A percentile compares a stretch with the other conserved stretches of the same genome.
Evolutionary conservation across 768 basidiomycete genomes (phyloP).

Genomic region (Symmetrospora coprosmae): DNA sequence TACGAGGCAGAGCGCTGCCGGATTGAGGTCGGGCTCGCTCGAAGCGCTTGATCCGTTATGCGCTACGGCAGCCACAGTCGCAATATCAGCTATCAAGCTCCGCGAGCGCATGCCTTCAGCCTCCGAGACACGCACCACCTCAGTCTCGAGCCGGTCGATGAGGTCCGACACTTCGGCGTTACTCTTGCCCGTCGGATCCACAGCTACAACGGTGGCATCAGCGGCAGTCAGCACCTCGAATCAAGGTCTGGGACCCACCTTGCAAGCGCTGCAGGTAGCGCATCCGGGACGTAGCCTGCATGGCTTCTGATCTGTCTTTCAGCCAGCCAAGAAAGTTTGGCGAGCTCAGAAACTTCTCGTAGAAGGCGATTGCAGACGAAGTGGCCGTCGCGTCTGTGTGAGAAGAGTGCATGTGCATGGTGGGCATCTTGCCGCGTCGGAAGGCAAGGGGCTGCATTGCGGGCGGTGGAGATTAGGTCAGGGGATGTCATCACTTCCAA

Average conservation of each 20-base stretch:
- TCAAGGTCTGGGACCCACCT: too few relatives aligned
- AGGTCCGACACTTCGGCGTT: constrained; percentile 17
- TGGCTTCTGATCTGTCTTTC: not conserved
- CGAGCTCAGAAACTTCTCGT: constrained; percentile 7
- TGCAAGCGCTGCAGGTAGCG: constrained; percentile 7
- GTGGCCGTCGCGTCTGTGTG: not conserved
- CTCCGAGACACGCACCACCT: too few relatives aligned
- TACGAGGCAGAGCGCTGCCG: not conserved
- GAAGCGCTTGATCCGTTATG: not conserved
- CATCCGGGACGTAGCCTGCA: not conserved
- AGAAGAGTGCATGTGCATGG: constrained; percentile 14
- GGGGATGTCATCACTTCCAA: not conserved
- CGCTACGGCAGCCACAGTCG: not conserved
- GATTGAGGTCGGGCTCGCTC: not conserved
- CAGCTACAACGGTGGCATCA: too few relatives aligned
- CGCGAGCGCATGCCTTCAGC: not conserved
- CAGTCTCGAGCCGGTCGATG: constrained; percentile 1
- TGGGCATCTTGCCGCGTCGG: constrained; percentile 8
- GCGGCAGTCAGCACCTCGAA: too few relatives aligned
- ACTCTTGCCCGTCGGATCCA: constrained; percentile 11
- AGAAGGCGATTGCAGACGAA: constrained; percentile 7
- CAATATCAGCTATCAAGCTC: too few relatives aligned
- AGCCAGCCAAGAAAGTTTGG: constrained; percentile 22
- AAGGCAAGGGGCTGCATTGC: constrained; percentile 15
- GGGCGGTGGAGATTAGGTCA: not conserved